Evolutionary conservation across 805 yeast genomes (phyloP), one percentile per base, ranked within the genome.

Genomic region (Jamesozyma hellenica): DNA sequence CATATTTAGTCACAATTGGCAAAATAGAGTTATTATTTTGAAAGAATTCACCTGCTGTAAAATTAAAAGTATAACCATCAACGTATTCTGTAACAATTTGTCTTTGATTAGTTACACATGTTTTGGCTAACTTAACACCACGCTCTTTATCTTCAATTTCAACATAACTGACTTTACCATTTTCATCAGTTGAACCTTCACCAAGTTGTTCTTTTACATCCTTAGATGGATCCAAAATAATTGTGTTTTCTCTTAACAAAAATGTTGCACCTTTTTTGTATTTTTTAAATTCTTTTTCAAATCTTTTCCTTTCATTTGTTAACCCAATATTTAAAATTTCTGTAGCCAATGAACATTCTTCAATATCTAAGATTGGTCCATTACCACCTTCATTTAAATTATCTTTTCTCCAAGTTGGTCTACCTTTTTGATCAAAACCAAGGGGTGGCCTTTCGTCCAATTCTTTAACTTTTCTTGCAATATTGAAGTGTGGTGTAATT

Each of bases 21-120:
- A 92, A 65, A 19, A 92, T 90, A 16, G 94, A 79, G 60, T 87
- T 88, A 64, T 90, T 90, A 64, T 90, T 90, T 64, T 90, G 98
- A 70, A 92, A 92, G 57, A 92, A 92, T 59, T 88, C 95, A 41
- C 95, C 95, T 0, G 96, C 96, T 26, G 87, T 79, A 60, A 85
- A 92, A 53, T 83, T 79, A 61, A 92, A 92, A 37, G 77, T 72
- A 60, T 71, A 76, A 2, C 90, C 94, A 43, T 75, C 72, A 33
- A 82, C 72, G 50, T 72, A 74, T 55, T 88, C 96, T 8, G 76
- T 75, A 39, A 90, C 92, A 38, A 84, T 76, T 43, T 79, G 83
- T 57, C 88, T 77, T 26, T 83, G 63, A 42, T 82, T 73, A 0
- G 95, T 85, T 12, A 80, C 86, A 60, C 92, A 85, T 0, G 87